These are phyloP conservation scores for Paraphaeosphaeria sporulosa DNA, from an alignment of 2,329 filamentous ascomycete genomes.

Conservation along the genomic window DNA sequence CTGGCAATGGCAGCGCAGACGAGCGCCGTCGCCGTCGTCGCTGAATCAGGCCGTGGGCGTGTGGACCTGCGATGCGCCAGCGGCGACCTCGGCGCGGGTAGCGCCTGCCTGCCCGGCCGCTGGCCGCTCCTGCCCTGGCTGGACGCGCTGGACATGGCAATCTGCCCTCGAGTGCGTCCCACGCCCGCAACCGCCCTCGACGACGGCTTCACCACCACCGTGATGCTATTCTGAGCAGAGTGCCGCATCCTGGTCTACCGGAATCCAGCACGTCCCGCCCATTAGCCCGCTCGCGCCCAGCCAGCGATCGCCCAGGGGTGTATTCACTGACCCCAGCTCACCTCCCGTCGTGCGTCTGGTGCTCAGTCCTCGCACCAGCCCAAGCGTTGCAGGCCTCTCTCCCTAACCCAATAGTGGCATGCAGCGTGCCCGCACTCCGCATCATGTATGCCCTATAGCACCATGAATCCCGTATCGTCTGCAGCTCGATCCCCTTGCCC, in stretches of 20 bases:
- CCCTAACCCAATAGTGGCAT: constrained; percentile 34
- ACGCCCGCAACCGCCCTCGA: neutral
- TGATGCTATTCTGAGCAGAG: constrained; percentile 32
- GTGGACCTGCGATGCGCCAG: neutral
- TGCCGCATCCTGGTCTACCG: constrained; percentile 9
- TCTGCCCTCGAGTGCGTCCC: neutral
- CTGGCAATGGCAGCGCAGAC: constrained; percentile 1
- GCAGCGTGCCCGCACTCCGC: constrained; percentile 33
- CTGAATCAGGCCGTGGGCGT: neutral
- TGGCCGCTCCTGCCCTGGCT: constrained; percentile 1
- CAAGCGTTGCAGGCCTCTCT: constrained; percentile 40
- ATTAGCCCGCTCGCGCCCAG: constrained; percentile 23
- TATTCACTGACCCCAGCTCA: constrained; percentile 32
- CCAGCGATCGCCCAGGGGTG: constrained; percentile 19
- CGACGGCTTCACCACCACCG: neutral
- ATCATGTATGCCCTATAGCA: constrained; percentile 39
- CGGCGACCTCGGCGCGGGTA: constrained; percentile 5
- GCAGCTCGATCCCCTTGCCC: constrained; percentile 29
- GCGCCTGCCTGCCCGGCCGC: constrained; percentile 8
- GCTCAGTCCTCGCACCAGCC: constrained; percentile 35
- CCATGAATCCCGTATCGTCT: constrained; percentile 36
- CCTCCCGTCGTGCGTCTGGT: constrained; percentile 27
- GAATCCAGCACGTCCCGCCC: constrained; percentile 29
- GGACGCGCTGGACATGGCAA: neutral
- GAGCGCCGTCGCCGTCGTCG: too few species aligned